A percentile compares a stretch with the other conserved stretches of the same genome.
Conservation (phyloP, 441 rosid genomes). For the Cnidoscolus chayamansa region DNA sequence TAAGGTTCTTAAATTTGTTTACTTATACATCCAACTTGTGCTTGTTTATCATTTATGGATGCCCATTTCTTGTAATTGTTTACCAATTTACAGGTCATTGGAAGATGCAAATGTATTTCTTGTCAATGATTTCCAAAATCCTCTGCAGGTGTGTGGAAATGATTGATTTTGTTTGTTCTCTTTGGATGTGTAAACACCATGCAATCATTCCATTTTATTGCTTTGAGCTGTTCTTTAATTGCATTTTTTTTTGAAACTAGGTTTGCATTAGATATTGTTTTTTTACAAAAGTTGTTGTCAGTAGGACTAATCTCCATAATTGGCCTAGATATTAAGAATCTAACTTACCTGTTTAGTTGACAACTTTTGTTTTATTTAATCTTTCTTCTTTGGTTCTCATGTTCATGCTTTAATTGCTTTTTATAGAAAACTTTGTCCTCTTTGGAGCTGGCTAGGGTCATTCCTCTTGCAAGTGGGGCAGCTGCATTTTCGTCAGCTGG, state of each 20-base stretch:
- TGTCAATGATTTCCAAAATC: constrained; percentile 85
- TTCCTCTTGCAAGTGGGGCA: constrained; percentile 58
- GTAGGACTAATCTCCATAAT: neutral
- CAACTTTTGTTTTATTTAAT: constrained; percentile 13
- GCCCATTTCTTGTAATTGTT: constrained; percentile 16
- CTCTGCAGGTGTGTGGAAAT: constrained; percentile 64
- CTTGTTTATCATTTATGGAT: neutral
- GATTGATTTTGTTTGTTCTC: constrained; percentile 9
- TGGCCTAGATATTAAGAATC: neutral
- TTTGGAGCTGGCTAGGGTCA: constrained; percentile 84
- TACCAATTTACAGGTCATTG: constrained; percentile 53
- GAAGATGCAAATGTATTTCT: constrained; percentile 90
- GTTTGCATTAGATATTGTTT: neutral
- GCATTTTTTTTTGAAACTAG: neutral
- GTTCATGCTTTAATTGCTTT: constrained; percentile 27
- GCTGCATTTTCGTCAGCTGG: constrained; percentile 40
- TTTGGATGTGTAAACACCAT: neutral
- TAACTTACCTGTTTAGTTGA: neutral
- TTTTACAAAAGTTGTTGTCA: neutral
- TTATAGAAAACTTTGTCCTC: constrained; percentile 83
- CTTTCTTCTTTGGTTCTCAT: constrained; percentile 3
- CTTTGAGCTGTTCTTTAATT: constrained; percentile 11
- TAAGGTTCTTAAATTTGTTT: neutral
- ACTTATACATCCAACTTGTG: constrained; percentile 13
- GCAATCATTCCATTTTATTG: constrained; percentile 9